Evolutionary conservation across 495 filamentous ascomycete species (phyloP), one percentile per base, ranked within the genome.

Genomic region (Xylaria grammica): DNA sequence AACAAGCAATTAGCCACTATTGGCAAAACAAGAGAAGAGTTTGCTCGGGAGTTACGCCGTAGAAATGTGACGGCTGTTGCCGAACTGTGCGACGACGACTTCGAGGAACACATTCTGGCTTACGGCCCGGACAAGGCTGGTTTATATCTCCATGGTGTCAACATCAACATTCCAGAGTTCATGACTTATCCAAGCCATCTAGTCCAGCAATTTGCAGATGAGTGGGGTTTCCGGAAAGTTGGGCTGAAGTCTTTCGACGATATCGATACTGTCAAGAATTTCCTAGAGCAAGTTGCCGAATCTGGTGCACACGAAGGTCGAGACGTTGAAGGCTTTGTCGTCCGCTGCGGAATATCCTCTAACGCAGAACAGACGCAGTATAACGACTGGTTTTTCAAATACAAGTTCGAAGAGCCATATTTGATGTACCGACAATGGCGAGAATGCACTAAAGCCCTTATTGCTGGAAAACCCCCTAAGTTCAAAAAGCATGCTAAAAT

Each of bases 401-500:
- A 92, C 84, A 99, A 99, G 79, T 99, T 98, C 57, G 95, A 99
- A 73, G 96, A 99, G 79, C 95, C 95, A 0, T 99, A 99, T 74
- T 78, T 99, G 67, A 92, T 99, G 91, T 99, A 97, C 72, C 87
- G 95, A 36, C 96, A 98, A 77, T 99, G 95, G 95, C 90, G 95
- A 40, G 95, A 98, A 80, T 94, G 89, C 74, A 99, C 95, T 27
- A 99, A 97, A 75, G 84, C 92, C 11, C 79, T 97, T 53, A 97
- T 98, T 57, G 60, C 81, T 3, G 92, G 92, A 11, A 90, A 84
- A 69, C 75, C 85, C 24, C 91, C 92, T 10, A 90, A 84, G 60
- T 89, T 84, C 79, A 91, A 84, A 77, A 97, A 98, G 73, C 96
- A 99, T 76, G 76, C 86, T 67, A 85, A 90, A 69, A 93, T 99